Evolutionary conservation across 2,329 filamentous ascomycete species (phyloP).

Genomic region (Curvularia hawaiiensis): DNA sequence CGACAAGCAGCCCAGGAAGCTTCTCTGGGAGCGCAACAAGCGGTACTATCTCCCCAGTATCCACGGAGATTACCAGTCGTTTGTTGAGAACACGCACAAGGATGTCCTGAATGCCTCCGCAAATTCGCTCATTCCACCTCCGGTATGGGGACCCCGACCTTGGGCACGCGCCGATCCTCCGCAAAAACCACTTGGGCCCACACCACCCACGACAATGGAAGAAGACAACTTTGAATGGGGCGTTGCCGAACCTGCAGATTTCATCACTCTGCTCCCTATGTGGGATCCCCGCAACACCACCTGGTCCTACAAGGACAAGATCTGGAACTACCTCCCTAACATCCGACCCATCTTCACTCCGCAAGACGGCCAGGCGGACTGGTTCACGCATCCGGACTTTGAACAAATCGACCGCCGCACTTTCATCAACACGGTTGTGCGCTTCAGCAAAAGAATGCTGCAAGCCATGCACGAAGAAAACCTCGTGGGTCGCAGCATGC

Average conservation of each 20-base stretch:
- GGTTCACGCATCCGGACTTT: conserved; percentile 58
- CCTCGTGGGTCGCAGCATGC: conserved; percentile 84
- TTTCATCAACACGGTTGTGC: conserved; percentile 85
- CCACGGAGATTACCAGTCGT: conserved; percentile 57
- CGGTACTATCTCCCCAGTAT: conserved; percentile 61
- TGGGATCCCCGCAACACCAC: conserved; percentile 88
- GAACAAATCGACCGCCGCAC: conserved; percentile 69
- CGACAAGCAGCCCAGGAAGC: conserved; percentile 60
- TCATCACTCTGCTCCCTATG: conserved; percentile 89
- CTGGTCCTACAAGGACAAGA: conserved; percentile 65
- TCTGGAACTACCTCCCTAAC: conserved; percentile 55
- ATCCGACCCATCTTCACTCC: conserved; percentile 84
- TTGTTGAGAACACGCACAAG: conserved; percentile 51
- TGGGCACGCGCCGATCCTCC: conserved; percentile 60
- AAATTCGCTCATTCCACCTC: conserved; percentile 54
- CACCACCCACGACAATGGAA: conserved; percentile 73
- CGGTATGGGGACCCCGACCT: conserved; percentile 84
- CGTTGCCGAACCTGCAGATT: conserved; percentile 85
- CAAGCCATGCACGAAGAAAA: conserved; percentile 91
- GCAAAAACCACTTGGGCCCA: conserved; percentile 78
- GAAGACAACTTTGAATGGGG: conserved; percentile 87
- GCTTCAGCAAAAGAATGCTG: conserved; percentile 80
- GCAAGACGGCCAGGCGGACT: conserved; percentile 69
- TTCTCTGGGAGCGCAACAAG: conserved; percentile 63
- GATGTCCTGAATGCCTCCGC: conserved; percentile 48